Evolutionary conservation across 2,329 filamentous ascomycete species (phyloP).

Genomic region (Cladorrhinum sp.): DNA sequence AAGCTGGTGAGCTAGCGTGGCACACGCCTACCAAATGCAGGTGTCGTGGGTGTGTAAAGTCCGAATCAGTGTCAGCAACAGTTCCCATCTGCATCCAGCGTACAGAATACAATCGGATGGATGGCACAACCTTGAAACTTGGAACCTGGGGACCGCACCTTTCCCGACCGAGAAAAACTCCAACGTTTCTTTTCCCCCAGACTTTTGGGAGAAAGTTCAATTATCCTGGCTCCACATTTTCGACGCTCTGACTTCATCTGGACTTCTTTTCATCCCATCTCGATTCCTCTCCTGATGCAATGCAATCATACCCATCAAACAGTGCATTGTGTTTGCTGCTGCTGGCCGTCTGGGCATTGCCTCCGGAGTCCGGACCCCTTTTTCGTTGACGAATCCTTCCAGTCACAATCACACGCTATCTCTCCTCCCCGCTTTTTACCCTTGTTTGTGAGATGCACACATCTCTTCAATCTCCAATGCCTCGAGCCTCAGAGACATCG

Average conservation of each 20-base stretch:
- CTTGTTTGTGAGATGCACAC: slow-evolving; percentile 18
- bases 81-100: no score
- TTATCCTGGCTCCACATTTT: not conserved
- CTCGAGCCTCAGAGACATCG: not conserved
- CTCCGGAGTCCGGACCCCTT: slow-evolving; percentile 11
- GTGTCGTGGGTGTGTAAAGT: not conserved
- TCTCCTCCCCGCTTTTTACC: slow-evolving; percentile 28
- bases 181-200: slow-evolving; percentile 9
- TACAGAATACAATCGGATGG: not conserved
- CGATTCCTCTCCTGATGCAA: not conserved
- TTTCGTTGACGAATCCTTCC: slow-evolving; percentile 27
- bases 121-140: not conserved
- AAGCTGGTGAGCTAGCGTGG: not conserved
- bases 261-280: not conserved
- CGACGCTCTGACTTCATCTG: slow-evolving; percentile 3
- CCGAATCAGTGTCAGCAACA: not conserved
- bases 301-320: not conserved
- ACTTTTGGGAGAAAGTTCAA: slow-evolving; percentile 1
- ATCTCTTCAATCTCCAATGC: slow-evolving; percentile 20
- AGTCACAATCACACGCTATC: slow-evolving; percentile 30
- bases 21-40: not conserved
- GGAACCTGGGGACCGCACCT: not conserved
- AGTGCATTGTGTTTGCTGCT: not conserved
- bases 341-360: not conserved
- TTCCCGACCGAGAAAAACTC: slow-evolving; percentile 8